Base-by-base conservation (phyloP, 225 moss, liverwort and hornwort genomes). In the Antitrichia curtipendula region DNA sequence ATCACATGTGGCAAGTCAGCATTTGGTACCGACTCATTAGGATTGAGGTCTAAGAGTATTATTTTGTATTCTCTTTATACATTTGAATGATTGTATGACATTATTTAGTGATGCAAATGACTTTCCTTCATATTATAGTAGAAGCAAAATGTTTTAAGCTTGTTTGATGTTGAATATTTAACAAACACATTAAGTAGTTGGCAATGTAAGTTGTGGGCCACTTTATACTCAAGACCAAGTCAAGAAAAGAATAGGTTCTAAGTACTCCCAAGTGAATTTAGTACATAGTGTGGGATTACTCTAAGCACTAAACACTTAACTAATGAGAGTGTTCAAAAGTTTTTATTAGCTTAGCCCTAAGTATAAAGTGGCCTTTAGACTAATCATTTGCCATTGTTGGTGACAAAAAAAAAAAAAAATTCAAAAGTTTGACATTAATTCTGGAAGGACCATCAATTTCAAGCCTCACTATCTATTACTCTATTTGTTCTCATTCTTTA, bases 251-350 rank as follows among this genome's bases (percentile, higher is more conserved):
- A 40, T 7, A 68, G 13, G 40, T 40, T 70, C 5, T 15, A 14
- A 41, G 0, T 2, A 71, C 6, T 45, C 1, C 28, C 6, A 10
- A 45, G 43, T 28, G 10, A 72, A n/a, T n/a, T n/a, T n/a, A n/a
- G n/a, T n/a, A n/a, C n/a, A n/a, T n/a, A n/a, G n/a, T n/a, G n/a
- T n/a, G n/a, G n/a, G n/a, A n/a, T n/a, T n/a, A n/a, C n/a, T n/a
- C n/a, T n/a, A n/a, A n/a, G n/a, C n/a, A n/a, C n/a, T 38, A 68
- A 72, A 10, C 2, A 0, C 17, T 45, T 28, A 7, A 45, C 10
- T 0, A 17, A 0, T 45, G 2, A 29, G 2, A 72, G 1, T 29
- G 2, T 9, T 45, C 0, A 47, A 0, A 72, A 72, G 10, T 29
- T 73, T 47, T 73, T 45, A 28, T 43, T 72, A 18, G 4, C 18